These are phyloP conservation scores for Bacidia gigantensis DNA, from an alignment of 495 filamentous ascomycete species.

Conservation along the genomic window DNA sequence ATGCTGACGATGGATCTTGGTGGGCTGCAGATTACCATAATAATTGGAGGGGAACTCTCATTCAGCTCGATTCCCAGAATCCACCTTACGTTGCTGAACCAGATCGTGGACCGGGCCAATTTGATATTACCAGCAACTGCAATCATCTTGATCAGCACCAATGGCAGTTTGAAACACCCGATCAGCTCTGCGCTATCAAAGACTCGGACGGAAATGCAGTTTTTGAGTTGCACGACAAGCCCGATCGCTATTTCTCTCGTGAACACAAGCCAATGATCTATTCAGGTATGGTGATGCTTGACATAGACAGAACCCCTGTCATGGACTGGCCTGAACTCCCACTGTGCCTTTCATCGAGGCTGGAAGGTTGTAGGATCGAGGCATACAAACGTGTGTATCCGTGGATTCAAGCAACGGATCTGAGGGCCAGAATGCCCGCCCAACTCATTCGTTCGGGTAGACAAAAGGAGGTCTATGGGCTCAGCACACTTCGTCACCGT, in stretches of 20 bases:
- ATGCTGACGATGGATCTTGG: not conserved
- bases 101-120: not conserved
- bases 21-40: conserved; percentile 3
- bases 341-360: conserved; percentile 2
- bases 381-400: conserved; percentile 1
- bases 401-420: conserved; percentile 6
- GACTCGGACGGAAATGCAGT: conserved; percentile 8
- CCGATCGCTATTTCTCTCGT: not conserved
- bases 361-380: conserved; percentile 9
- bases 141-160: not conserved
- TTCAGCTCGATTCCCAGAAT: not conserved
- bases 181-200: not conserved
- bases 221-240: not conserved
- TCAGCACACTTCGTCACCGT: conserved; percentile 6
- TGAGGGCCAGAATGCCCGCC: conserved; percentile 7
- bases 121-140: conserved; percentile 6
- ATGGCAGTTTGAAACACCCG: conserved; percentile 4
- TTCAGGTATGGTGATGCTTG: conserved; percentile 6
- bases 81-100: conserved; percentile 2
- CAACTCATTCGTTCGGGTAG: not conserved
- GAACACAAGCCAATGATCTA: conserved; percentile 2
- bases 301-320: conserved; percentile 9
- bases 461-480: not conserved
- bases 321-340: conserved; percentile 6
- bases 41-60: conserved; percentile 1